Base-by-base conservation (phyloP, 495 filamentous ascomycete genomes). In the Podospora pseudocomata region DNA sequence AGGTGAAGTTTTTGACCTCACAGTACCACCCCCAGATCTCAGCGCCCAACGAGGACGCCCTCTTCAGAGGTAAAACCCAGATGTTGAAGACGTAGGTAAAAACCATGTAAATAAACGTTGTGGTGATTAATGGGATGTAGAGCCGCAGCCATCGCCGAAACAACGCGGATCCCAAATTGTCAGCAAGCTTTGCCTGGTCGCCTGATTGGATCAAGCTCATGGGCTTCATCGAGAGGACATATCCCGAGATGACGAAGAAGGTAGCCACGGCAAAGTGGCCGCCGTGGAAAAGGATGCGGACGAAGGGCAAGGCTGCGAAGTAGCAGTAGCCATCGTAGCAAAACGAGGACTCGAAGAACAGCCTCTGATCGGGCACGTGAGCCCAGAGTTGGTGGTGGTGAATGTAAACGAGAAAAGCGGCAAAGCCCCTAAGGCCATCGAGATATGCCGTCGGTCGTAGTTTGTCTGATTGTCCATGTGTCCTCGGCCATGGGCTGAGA, bases 1-100 rank as follows among this genome's bases (percentile, higher is more conserved):
- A 88, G 75, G 76, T 86, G 76, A 86, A 87, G 72, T 86, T 85
- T 74, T 87, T 88, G 74, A 87, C 76, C 69, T 88, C 85, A 49
- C 65, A 63, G 68, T 87, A 87, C 83, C 85, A 87, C n/a, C 78
- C 78, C 80, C 78, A 83, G 4, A 86, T 39, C 72, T 86, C 84
- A 16, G 76, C 77, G 18, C 69, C 27, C 67, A 81, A 84, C 30
- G 68, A 83, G 0, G 34, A 18, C 69, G 80, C 64, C 19, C 70
- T 68, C 27, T 77, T 69, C 0, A 75, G 71, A 32, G 65, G 65
- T 27, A 74, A 75, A 30, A 80, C 73, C 71, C 72, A 77, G 58
- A 85, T 72, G 11, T 78, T 75, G 65, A 86, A 82, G 0, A 78
- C 19, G 66, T 88, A 83, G 75, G 80, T 79, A 15, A 79, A 77